A percentile compares a stretch with the other conserved stretches of the same genome.
Evolutionary conservation across 352 stramenopile species (phyloP).

Genomic region (Phytophthora chlamydospora): DNA sequence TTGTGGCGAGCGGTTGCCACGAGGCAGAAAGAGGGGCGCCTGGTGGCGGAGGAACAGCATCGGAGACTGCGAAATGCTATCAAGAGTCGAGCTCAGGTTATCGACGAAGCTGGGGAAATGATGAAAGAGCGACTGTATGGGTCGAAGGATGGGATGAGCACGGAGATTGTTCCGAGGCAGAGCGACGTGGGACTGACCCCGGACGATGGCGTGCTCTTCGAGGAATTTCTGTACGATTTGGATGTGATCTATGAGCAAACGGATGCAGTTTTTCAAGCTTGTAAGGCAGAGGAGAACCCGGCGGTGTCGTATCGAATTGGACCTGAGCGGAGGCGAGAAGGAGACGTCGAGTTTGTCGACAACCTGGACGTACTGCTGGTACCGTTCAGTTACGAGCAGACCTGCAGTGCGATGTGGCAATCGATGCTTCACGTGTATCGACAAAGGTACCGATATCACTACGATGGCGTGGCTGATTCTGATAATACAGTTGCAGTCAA

Average conservation of each 20-base stretch:
- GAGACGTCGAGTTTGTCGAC: slow-evolving; percentile 26
- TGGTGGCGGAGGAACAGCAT: slow-evolving; percentile 34
- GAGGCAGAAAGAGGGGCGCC: slow-evolving; percentile 29
- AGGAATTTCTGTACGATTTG: slow-evolving; percentile 31
- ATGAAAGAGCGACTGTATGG: background rate
- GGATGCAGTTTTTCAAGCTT: slow-evolving; percentile 28
- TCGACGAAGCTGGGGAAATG: slow-evolving; percentile 26
- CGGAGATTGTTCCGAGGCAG: background rate
- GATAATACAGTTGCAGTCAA: slow-evolving; percentile 47
- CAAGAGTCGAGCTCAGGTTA: slow-evolving; percentile 21
- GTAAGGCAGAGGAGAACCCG: slow-evolving; percentile 14
- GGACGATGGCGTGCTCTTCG: slow-evolving; percentile 27
- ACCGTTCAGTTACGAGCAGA: slow-evolving; percentile 19
- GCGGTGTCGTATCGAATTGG: slow-evolving; percentile 12
- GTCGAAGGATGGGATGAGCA: background rate
- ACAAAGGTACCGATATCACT: slow-evolving; percentile 16
- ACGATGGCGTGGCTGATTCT: slow-evolving; percentile 23
- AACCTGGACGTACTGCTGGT: slow-evolving; percentile 32
- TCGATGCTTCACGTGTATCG: slow-evolving; percentile 23
- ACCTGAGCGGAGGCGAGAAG: slow-evolving; percentile 17
- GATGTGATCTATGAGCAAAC: slow-evolving; percentile 23
- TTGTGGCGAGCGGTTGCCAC: slow-evolving; percentile 29
- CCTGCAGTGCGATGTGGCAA: slow-evolving; percentile 28
- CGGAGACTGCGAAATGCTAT: slow-evolving; percentile 20
- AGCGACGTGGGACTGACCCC: slow-evolving; percentile 4